These are phyloP conservation scores for Talaromyces verruculosus DNA, from an alignment of 2,329 filamentous ascomycete species.

Conservation along the genomic window DNA sequence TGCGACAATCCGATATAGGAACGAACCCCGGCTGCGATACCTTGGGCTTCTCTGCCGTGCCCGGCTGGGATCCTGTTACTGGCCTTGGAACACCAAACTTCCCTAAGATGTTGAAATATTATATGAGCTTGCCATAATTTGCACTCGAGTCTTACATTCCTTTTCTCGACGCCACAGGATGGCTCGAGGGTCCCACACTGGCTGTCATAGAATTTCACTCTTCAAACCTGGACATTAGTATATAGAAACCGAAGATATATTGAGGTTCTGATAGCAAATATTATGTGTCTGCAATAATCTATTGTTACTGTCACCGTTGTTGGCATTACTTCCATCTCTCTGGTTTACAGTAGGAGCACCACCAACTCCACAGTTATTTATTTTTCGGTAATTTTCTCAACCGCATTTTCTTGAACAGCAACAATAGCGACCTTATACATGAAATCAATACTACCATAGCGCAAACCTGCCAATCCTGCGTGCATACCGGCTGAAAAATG, in stretches of 20 bases:
- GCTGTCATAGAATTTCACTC: not conserved
- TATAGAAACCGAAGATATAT: not conserved
- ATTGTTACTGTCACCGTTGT: not conserved
- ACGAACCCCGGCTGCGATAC: conserved; percentile 19
- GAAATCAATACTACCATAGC: not conserved
- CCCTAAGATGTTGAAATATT: conserved; percentile 20
- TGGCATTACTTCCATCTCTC: not conserved
- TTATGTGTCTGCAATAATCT: not conserved
- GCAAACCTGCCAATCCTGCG: not conserved
- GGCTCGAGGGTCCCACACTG: not conserved
- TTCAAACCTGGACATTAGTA: not conserved
- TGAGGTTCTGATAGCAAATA: not conserved
- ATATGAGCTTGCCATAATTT: conserved; percentile 13
- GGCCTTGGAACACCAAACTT: conserved; percentile 34
- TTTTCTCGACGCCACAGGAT: not conserved
- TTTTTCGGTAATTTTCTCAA: not conserved
- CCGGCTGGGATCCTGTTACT: conserved; percentile 36
- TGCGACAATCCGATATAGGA: not conserved
- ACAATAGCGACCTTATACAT: not conserved
- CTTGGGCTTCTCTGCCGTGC: conserved; percentile 12
- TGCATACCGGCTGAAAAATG: not conserved
- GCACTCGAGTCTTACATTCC: not conserved
- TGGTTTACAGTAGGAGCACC: not conserved
- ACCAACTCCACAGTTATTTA: not conserved
- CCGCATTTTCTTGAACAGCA: not conserved